These are phyloP conservation scores for Wallacemonas collosoma DNA, from an alignment of 208 protist genomes.

Conservation along the genomic window DNA sequence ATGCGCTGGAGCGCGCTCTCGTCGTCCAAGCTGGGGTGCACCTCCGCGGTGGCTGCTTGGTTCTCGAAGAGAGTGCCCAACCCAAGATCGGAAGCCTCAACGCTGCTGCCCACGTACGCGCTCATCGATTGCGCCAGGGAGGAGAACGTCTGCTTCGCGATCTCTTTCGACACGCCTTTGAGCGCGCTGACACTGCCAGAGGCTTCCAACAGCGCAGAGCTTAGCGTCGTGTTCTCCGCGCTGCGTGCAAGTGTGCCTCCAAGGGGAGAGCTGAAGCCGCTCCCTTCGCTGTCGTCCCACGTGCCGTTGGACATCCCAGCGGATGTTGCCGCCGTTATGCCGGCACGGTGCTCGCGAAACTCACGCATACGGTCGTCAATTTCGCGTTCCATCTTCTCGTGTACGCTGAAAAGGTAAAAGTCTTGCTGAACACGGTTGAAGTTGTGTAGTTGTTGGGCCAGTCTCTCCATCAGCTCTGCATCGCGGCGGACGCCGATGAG, in stretches of 20 bases:
- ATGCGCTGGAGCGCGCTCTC: not conserved
- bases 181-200: not conserved
- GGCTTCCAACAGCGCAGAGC: not conserved
- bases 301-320: no score
- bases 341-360: constrained; percentile 9
- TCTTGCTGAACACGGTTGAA: constrained; percentile 17
- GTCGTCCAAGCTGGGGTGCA: not conserved
- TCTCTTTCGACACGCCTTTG: not conserved
- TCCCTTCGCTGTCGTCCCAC: not conserved
- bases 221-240: not conserved
- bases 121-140: constrained; percentile 13
- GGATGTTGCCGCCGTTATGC: not conserved
- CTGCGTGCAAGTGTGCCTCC: not conserved
- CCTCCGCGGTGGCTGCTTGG: not conserved
- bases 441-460: constrained; percentile 10
- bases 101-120: constrained; percentile 6
- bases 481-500: constrained; percentile 20
- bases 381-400: constrained; percentile 10
- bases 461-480: constrained; percentile 9
- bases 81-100: constrained; percentile 8
- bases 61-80: not conserved
- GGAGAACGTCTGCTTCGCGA: constrained; percentile 6
- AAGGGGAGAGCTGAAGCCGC: not conserved
- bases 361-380: constrained; percentile 16
- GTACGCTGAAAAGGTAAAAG: constrained; percentile 11